Percentiles rank a stretch among this genome's conserved stretches.
Conservation (phyloP, 495 filamentous ascomycete species). For the Daldinia bambusicola region DNA sequence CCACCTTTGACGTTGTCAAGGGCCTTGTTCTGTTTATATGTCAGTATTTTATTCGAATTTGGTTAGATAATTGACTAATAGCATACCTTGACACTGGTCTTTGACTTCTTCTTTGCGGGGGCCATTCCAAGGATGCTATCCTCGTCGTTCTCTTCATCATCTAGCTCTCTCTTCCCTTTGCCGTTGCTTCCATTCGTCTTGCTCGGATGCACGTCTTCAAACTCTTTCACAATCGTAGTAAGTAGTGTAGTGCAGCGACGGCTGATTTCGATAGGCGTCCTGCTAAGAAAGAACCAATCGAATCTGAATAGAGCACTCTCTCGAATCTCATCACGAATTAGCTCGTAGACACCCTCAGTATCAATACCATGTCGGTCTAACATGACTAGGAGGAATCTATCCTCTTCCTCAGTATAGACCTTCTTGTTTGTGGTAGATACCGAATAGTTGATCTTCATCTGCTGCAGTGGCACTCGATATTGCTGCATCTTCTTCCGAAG, state of each 20-base stretch:
- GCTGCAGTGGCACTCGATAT: constrained; percentile 95
- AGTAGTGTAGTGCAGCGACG: constrained; percentile 93
- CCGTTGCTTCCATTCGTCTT: constrained; percentile 72
- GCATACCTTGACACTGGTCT: constrained; percentile 74
- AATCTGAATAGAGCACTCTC: constrained; percentile 96
- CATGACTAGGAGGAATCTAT: constrained; percentile 94
- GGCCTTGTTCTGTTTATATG: constrained; percentile 65
- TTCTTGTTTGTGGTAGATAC: constrained; percentile 99
- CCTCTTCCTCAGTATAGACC: constrained; percentile 98
- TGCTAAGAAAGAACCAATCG: constrained; percentile 98
- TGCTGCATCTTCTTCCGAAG: constrained; percentile 92
- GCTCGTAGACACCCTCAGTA: constrained; percentile 83
- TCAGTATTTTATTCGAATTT: constrained; percentile 33
- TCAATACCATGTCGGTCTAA: constrained; percentile 90
- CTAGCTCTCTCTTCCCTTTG: constrained; percentile 78
- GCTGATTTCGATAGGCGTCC: constrained; percentile 91
- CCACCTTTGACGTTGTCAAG: constrained; percentile 68
- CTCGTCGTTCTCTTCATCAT: constrained; percentile 86
- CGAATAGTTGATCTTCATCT: constrained; percentile 98
- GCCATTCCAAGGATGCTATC: constrained; percentile 75
- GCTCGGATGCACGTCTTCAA: constrained; percentile 69
- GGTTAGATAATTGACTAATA: background rate
- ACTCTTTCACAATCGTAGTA: constrained; percentile 92
- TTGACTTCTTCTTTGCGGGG: constrained; percentile 91
- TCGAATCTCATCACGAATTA: constrained; percentile 89